phyloP scores from a whole-genome alignment of 169 alveolate genomes.

The Miamiensis avidus region DNA sequence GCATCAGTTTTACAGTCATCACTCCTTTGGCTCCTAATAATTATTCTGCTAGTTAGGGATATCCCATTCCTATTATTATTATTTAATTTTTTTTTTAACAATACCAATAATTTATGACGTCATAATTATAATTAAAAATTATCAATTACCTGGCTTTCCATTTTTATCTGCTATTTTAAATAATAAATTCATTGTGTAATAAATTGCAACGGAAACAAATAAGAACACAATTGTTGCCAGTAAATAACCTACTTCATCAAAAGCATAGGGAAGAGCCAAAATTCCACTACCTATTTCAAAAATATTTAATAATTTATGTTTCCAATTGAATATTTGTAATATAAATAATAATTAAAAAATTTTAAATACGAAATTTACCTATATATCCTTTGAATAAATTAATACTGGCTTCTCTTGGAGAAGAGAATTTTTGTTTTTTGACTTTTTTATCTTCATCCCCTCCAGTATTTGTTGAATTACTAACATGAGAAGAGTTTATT shows the following conservation, averaged over 20 bases:
- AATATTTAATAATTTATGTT: too few relatives aligned
- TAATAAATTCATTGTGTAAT: conserved; percentile 20
- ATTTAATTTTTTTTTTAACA: too few relatives aligned
- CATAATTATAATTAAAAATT: too few relatives aligned
- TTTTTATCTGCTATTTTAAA: conserved; percentile 19
- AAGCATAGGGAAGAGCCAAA: conserved; percentile 19
- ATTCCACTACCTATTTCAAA: conserved; percentile 32
- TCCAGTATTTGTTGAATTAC: neutral
- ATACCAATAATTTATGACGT: neutral
- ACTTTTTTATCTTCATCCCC: neutral
- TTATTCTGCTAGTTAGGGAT: neutral
- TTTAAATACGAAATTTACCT: too few relatives aligned
- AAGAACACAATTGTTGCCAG: neutral
- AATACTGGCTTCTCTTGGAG: conserved; percentile 1
- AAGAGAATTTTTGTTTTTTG: neutral
- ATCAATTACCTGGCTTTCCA: neutral
- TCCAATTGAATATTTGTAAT: too few relatives aligned
- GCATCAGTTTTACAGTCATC: neutral
- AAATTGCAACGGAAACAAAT: conserved; percentile 1
- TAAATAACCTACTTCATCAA: conserved; percentile 17
- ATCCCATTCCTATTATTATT: neutral
- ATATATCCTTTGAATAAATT: conserved; percentile 26
- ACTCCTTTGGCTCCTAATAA: conserved; percentile 18
- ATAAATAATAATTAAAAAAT: too few relatives aligned
- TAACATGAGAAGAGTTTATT: neutral